Percentiles rank a stretch among this genome's conserved stretches.
Evolutionary conservation across 192 early-diverging fungal species (phyloP).

Genomic region (Gigaspora rosea): DNA sequence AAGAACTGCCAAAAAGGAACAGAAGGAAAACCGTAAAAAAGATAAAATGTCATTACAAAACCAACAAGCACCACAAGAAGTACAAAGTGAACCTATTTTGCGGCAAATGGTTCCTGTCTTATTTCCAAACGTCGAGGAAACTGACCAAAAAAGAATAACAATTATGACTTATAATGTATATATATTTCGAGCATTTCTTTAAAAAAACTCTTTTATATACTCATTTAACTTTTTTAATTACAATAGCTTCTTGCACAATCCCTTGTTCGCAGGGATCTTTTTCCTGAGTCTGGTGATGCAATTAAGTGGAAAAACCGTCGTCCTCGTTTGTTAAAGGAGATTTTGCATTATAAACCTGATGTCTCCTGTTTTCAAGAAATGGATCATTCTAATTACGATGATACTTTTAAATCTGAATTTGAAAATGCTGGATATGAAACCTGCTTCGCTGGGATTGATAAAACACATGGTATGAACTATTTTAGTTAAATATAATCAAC

Average conservation of each 20-base stretch:
- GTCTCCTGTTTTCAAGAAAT: conserved; percentile 30
- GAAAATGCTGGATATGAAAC: conserved; percentile 11
- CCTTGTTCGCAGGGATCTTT: background rate
- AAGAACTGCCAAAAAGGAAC: too few species aligned
- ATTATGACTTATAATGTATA: conserved; percentile 32
- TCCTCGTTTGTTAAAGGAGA: conserved; percentile 19
- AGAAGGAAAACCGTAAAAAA: too few species aligned
- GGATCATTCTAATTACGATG: background rate
- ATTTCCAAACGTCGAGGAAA: background rate
- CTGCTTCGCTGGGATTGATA: background rate
- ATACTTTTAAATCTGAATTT: conserved; percentile 30
- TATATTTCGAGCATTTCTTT: background rate
- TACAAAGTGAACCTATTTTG: conserved; percentile 13
- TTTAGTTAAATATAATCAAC: too few species aligned
- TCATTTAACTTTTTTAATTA: background rate
- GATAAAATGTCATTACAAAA: background rate
- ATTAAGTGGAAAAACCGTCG: conserved; percentile 31
- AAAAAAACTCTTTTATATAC: background rate
- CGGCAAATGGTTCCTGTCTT: conserved; percentile 4
- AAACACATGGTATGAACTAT: conserved; percentile 4
- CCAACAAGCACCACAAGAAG: background rate
- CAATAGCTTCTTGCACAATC: conserved; percentile 20
- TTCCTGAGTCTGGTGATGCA: conserved; percentile 26
- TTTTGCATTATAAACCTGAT: conserved; percentile 26
- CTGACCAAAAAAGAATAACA: background rate